Percentiles rank a stretch among this genome's conserved stretches.
phyloP scores from a whole-genome alignment of 805 yeast genomes.

The Vanderwaltozyma polyspora region DNA sequence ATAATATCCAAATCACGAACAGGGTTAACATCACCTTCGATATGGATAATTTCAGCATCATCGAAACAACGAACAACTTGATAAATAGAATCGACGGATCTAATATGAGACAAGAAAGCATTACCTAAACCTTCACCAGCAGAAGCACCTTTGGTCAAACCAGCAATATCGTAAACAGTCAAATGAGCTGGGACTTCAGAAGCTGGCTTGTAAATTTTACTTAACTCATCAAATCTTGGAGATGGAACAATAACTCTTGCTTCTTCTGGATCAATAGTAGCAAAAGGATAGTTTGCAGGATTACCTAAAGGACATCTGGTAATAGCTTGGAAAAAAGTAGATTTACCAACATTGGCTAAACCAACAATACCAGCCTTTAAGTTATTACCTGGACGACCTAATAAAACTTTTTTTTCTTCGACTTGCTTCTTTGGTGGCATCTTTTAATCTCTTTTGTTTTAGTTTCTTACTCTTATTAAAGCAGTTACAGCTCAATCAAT shows the following conservation, averaged over 20 bases:
- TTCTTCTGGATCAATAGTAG: constrained; percentile 94
- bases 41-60: constrained; percentile 95
- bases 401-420: constrained; percentile 52
- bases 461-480: not conserved
- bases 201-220: constrained; percentile 68
- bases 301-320: constrained; percentile 57
- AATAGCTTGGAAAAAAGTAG: constrained; percentile 72
- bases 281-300: constrained; percentile 76
- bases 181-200: constrained; percentile 83
- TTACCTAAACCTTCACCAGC: constrained; percentile 97
- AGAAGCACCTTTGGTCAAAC: constrained; percentile 92
- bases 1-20: constrained; percentile 89
- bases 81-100: constrained; percentile 96
- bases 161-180: constrained; percentile 95
- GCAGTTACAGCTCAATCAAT: too few species aligned
- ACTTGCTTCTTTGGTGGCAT: constrained; percentile 35
- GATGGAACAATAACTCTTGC: constrained; percentile 93
- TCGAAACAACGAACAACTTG: constrained; percentile 97
- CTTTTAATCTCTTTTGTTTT: not conserved
- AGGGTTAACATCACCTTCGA: constrained; percentile 95
- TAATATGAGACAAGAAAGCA: constrained; percentile 89
- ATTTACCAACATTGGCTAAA: constrained; percentile 69
- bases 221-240: constrained; percentile 68
- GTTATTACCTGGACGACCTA: constrained; percentile 72
- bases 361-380: constrained; percentile 61